phyloP scores from a whole-genome alignment of 495 filamentous ascomycete species.

The Talaromyces stipitatus region DNA sequence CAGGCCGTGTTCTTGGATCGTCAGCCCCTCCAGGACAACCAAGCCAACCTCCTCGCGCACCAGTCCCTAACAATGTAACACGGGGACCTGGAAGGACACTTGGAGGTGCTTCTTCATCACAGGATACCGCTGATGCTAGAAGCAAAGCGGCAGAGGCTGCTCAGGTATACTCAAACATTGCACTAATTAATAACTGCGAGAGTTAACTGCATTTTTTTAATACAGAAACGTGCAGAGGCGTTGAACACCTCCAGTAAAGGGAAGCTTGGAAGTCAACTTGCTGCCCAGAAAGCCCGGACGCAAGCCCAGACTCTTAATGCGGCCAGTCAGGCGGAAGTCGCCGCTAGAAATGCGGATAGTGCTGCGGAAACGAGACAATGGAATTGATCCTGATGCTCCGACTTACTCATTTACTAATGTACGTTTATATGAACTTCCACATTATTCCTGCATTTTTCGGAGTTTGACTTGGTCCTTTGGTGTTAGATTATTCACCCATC shows the following conservation, averaged over 20 bases:
- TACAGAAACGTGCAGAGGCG: slow-evolving; percentile 34
- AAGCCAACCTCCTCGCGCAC: slow-evolving; percentile 23
- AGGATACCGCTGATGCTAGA: slow-evolving; percentile 41
- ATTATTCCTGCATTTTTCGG: background rate
- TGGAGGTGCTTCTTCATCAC: slow-evolving; percentile 26
- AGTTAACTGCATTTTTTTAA: background rate
- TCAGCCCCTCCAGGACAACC: slow-evolving; percentile 26
- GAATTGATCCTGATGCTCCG: slow-evolving; percentile 28
- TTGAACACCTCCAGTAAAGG: slow-evolving; percentile 27
- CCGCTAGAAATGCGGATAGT: slow-evolving; percentile 50
- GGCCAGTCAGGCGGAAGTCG: slow-evolving; percentile 47
- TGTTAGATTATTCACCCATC: background rate
- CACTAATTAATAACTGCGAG: background rate
- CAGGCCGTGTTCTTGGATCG: slow-evolving; percentile 53
- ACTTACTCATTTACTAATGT: background rate
- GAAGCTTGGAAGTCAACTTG: slow-evolving; percentile 54
- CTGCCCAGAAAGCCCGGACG: slow-evolving; percentile 59
- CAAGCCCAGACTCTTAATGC: slow-evolving; percentile 50
- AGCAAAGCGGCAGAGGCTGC: slow-evolving; percentile 59
- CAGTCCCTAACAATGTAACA: slow-evolving; percentile 33
- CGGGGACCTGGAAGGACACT: slow-evolving; percentile 50
- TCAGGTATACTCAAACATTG: slow-evolving; percentile 39
- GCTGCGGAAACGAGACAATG: slow-evolving; percentile 41
- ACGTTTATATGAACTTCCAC: background rate
- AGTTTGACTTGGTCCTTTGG: background rate